Percentiles rank a stretch among this genome's conserved stretches.
Evolutionary conservation across 78 protist genomes (phyloP).

Genomic region (Cavenderia fasciculata): DNA sequence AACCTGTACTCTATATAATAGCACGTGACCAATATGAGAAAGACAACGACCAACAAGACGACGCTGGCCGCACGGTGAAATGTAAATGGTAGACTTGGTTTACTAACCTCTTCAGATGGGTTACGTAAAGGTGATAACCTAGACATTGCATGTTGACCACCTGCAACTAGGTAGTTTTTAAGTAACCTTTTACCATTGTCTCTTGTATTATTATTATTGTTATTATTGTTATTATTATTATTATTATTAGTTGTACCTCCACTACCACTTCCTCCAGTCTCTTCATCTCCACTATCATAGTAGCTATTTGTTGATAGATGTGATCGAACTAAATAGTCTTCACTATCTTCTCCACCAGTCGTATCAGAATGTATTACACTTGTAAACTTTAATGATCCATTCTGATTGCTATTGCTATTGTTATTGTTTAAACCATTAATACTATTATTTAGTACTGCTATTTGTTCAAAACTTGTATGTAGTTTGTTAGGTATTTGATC

Average conservation of each 20-base stretch:
- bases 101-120: background rate
- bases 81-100: conserved; percentile 33
- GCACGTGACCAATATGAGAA: conserved; percentile 2
- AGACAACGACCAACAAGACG: conserved; percentile 22
- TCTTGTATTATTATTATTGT: background rate
- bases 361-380: background rate
- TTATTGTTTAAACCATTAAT: too few relatives aligned
- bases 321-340: too few relatives aligned
- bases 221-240: conserved; percentile 1
- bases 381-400: background rate
- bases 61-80: conserved; percentile 19
- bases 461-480: too few relatives aligned
- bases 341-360: too few relatives aligned
- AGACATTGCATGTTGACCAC: background rate
- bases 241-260: background rate
- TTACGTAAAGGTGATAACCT: background rate
- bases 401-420: background rate
- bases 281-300: background rate
- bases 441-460: too few relatives aligned
- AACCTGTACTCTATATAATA: conserved; percentile 39
- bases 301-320: too few relatives aligned
- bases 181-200: background rate
- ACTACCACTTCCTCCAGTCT: too few relatives aligned
- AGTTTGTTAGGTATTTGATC: too few relatives aligned
- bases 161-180: background rate